A percentile compares a stretch with the other conserved stretches of the same genome.
Evolutionary conservation across 2,329 filamentous ascomycete genomes (phyloP).

Genomic region (Aureobasidium sp.): DNA sequence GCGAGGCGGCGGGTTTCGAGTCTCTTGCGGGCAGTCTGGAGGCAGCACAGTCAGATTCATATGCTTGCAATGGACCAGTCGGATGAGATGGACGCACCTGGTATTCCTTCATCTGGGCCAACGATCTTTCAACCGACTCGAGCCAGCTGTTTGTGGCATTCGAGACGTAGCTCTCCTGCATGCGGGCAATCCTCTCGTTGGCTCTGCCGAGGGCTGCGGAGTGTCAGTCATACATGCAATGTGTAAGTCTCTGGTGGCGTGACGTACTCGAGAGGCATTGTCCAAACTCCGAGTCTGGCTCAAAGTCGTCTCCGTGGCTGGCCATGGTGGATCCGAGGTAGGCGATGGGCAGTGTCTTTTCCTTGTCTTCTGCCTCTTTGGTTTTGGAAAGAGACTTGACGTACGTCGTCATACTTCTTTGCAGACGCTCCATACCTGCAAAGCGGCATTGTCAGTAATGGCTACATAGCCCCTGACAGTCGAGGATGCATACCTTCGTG

Average conservation of each 20-base stretch:
- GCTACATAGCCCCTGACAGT: not conserved
- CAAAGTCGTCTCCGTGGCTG: conserved; percentile 84
- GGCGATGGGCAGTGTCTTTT: conserved; percentile 74
- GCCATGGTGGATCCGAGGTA: conserved; percentile 82
- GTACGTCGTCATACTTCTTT: conserved; percentile 77
- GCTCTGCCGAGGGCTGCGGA: conserved; percentile 66
- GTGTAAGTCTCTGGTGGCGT: not conserved
- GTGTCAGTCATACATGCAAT: not conserved
- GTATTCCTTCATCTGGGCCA: conserved; percentile 96
- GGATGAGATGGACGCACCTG: conserved; percentile 54
- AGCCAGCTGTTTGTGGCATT: conserved; percentile 78
- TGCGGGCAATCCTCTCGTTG: conserved; percentile 78
- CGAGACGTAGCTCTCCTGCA: conserved; percentile 76
- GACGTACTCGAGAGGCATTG: conserved; percentile 62
- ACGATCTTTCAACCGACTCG: conserved; percentile 80
- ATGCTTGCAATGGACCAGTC: not conserved
- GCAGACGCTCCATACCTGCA: conserved; percentile 80
- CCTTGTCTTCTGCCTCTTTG: conserved; percentile 77
- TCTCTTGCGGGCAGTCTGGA: conserved; percentile 76
- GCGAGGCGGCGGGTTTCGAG: conserved; percentile 82
- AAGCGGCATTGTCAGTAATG: not conserved
- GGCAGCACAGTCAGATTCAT: not conserved
- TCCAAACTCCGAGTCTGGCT: conserved; percentile 83
- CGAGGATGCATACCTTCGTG: conserved; percentile 66
- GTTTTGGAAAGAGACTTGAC: conserved; percentile 82